These are phyloP conservation scores for Boletus sp. DNA, from an alignment of 768 basidiomycete species.

Conservation along the genomic window DNA sequence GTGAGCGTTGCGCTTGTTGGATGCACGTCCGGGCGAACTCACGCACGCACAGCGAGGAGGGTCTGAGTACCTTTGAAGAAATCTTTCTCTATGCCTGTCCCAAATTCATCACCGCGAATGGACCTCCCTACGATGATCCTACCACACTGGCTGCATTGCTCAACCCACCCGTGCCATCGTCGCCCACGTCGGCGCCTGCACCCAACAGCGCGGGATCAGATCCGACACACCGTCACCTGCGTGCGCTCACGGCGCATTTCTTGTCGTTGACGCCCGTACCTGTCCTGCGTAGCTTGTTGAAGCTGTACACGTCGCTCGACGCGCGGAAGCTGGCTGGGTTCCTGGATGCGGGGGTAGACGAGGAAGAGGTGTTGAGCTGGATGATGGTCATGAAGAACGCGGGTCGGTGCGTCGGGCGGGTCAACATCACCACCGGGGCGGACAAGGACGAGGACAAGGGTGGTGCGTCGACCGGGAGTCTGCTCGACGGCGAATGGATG, in stretches of 20 bases:
- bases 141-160: conserved; percentile 52
- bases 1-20: conserved; percentile 43
- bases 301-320: conserved; percentile 92
- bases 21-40: not conserved
- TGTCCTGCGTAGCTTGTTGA: conserved; percentile 87
- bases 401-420: conserved; percentile 63
- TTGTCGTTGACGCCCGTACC: conserved; percentile 73
- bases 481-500: conserved; percentile 84
- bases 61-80: conserved; percentile 45
- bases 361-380: conserved; percentile 94
- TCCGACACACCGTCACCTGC: conserved; percentile 80
- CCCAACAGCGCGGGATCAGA: conserved; percentile 39
- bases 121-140: conserved; percentile 89
- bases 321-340: conserved; percentile 90
- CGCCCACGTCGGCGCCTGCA: conserved; percentile 27
- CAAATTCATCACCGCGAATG: conserved; percentile 93
- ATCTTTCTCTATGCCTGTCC: conserved; percentile 94
- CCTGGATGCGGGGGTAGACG: conserved; percentile 70
- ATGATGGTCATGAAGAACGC: conserved; percentile 96
- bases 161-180: conserved; percentile 37
- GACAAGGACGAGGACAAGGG: conserved; percentile 36
- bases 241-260: conserved; percentile 82
- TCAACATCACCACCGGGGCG: conserved; percentile 41
- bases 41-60: conserved; percentile 52
- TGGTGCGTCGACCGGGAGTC: conserved; percentile 37